A percentile compares a stretch with the other conserved stretches of the same genome.
phyloP scores from a whole-genome alignment of 306 rosid genomes.

The Trifolium dubium region DNA sequence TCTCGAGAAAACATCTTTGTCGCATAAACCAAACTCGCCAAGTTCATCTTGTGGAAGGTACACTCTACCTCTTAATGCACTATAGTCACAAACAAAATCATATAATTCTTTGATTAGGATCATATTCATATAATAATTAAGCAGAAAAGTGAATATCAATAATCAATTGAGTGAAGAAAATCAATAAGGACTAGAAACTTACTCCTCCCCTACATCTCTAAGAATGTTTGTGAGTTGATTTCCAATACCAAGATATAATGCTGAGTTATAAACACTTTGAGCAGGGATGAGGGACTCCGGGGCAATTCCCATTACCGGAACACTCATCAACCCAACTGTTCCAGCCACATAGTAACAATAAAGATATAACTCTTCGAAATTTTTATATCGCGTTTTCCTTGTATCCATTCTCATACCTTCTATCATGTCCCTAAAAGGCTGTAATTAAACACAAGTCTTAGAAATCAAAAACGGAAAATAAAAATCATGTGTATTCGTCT shows the following conservation, averaged over 20 bases:
- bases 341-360: constrained; percentile 94
- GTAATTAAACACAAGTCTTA: background rate
- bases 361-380: constrained; percentile 78
- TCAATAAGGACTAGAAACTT: constrained; percentile 36
- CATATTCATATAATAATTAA: background rate
- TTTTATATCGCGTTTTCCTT: constrained; percentile 60
- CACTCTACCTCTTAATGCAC: constrained; percentile 87
- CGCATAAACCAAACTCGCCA: constrained; percentile 69
- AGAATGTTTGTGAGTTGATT: constrained; percentile 90
- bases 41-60: constrained; percentile 97
- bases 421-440: constrained; percentile 89
- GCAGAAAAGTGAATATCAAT: background rate
- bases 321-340: constrained; percentile 92
- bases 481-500: too few species aligned
- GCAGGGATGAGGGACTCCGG: constrained; percentile 60
- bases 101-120: background rate
- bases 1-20: constrained; percentile 65
- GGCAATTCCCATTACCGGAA: constrained; percentile 87
- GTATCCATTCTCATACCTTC: constrained; percentile 95
- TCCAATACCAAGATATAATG: constrained; percentile 80
- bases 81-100: constrained; percentile 22
- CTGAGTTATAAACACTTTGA: constrained; percentile 64
- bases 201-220: constrained; percentile 97
- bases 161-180: constrained; percentile 4
- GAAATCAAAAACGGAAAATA: too few species aligned